Evolutionary conservation across 345 rosid species (phyloP).

Genomic region (Populus simonii): DNA sequence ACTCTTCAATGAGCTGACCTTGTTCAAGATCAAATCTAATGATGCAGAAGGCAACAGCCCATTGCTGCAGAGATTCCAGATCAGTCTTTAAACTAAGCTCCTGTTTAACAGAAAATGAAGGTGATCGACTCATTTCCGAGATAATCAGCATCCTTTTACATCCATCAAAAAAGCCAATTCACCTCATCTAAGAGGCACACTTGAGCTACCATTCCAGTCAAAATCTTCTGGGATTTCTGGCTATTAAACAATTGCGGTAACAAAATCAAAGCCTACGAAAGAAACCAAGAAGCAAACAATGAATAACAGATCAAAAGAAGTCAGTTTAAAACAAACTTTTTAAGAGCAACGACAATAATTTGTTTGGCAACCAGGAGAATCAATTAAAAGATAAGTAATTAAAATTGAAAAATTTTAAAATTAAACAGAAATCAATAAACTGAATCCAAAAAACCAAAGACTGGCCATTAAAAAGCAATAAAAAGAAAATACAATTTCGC

Average conservation of each 20-base stretch:
- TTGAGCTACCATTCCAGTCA: slow-evolving; percentile 4
- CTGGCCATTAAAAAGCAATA: not conserved
- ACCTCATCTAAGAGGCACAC: slow-evolving; percentile 17
- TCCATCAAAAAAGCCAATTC: slow-evolving; percentile 27
- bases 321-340: not conserved
- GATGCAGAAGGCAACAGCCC: slow-evolving; percentile 83
- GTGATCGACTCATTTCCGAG: slow-evolving; percentile 80
- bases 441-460: not conserved
- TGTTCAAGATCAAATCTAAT: slow-evolving; percentile 94
- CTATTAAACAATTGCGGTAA: not conserved
- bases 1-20: slow-evolving; percentile 93
- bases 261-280: slow-evolving; percentile 19
- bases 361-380: not conserved
- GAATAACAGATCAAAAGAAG: not conserved
- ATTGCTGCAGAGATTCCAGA: slow-evolving; percentile 62
- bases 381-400: not conserved
- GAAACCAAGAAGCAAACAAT: slow-evolving; percentile 4
- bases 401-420: not conserved
- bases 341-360: not conserved
- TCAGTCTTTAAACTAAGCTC: slow-evolving; percentile 61
- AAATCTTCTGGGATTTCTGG: slow-evolving; percentile 3
- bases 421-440: not conserved
- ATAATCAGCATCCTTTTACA: slow-evolving; percentile 20
- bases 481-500: not conserved
- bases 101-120: slow-evolving; percentile 71